Percentiles rank a stretch among this genome's conserved stretches.
These are phyloP conservation scores for Colletotrichum salicis DNA, from an alignment of 2,329 filamentous ascomycete species.

Conservation along the genomic window DNA sequence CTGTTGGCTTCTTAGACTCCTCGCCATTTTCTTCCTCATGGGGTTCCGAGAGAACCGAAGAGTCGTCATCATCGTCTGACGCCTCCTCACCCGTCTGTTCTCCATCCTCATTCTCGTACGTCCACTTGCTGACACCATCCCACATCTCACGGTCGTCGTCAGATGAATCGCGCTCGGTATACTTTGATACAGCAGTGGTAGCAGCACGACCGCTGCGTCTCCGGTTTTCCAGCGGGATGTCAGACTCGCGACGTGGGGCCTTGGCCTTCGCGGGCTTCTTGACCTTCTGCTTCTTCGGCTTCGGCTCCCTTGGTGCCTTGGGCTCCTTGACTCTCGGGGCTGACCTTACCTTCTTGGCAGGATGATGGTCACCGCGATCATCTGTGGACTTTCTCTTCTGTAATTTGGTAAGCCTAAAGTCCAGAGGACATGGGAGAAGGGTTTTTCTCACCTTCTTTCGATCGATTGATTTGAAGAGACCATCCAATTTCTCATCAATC, in stretches of 20 bases:
- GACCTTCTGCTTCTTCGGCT: slow-evolving; percentile 43
- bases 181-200: slow-evolving; percentile 51
- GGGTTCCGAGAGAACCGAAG: slow-evolving; percentile 27
- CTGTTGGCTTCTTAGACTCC: slow-evolving; percentile 31
- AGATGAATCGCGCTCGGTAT: slow-evolving; percentile 66
- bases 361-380: slow-evolving; percentile 59
- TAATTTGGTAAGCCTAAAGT: slow-evolving; percentile 40
- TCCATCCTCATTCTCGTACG: slow-evolving; percentile 58
- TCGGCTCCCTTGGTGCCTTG: slow-evolving; percentile 38
- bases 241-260: slow-evolving; percentile 39
- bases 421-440: not conserved
- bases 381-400: slow-evolving; percentile 69
- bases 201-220: slow-evolving; percentile 63
- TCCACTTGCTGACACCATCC: slow-evolving; percentile 69
- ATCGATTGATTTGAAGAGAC: slow-evolving; percentile 71
- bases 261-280: slow-evolving; percentile 42
- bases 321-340: slow-evolving; percentile 44
- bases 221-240: slow-evolving; percentile 52
- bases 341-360: slow-evolving; percentile 53
- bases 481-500: slow-evolving; percentile 80
- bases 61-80: slow-evolving; percentile 25
- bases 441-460: slow-evolving; percentile 71
- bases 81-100: slow-evolving; percentile 41
- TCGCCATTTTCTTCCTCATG: slow-evolving; percentile 29
- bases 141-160: slow-evolving; percentile 72